Base-by-base conservation (phyloP, 495 filamentous ascomycete genomes). In the Diplogelasinospora grovesii region DNA sequence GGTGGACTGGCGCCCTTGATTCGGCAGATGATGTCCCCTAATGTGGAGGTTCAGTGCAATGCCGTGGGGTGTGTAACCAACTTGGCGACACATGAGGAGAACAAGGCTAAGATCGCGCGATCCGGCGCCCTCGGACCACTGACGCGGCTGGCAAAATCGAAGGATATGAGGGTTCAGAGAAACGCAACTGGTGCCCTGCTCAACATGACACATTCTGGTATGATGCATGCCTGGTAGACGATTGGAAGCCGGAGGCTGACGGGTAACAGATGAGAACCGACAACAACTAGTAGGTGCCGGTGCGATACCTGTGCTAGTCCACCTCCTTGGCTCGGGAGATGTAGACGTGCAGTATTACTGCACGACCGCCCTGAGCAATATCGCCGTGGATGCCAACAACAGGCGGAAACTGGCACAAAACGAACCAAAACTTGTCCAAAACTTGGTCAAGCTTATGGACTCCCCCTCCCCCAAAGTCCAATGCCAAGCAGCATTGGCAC, bases 281-380 rank as follows among this genome's bases (percentile, higher is more conserved):
- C 88, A 95, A 67, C 88, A 97, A 61, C 79, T 98, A 20, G 92
- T 98, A 34, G 90, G 92, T 44, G 93, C 92, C 33, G 89, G 89
- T 37, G 93, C 92, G 8, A 95, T 98, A 46, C 93, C 92, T 3
- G 92, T 97, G 7, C 78, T 98, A 10, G 92, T 98, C 35, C 88
- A 95, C 49, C 75, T 98, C 18, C 76, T 98, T 23, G 88, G 85
- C 10, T 96, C 90, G 24, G 61, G 80, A 15, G 92, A 98, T 57
- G 87, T 95, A 39, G 92, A 98, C 57, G 92, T 98, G 11, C 92
- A 98, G 68, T 98, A 98, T 64, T 98, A 98, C 65, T 98, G 92
- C 69, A 98, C 92, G 23, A 98, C 92, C 2, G 92, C 92, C 10
- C 77, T 98, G 35, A 95, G 89, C 74, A 98, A 98, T 57, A 98